Evolutionary conservation across 495 filamentous ascomycete genomes (phyloP), one percentile per base, ranked within the genome.

Genomic region (Annulohypoxylon nitens): DNA sequence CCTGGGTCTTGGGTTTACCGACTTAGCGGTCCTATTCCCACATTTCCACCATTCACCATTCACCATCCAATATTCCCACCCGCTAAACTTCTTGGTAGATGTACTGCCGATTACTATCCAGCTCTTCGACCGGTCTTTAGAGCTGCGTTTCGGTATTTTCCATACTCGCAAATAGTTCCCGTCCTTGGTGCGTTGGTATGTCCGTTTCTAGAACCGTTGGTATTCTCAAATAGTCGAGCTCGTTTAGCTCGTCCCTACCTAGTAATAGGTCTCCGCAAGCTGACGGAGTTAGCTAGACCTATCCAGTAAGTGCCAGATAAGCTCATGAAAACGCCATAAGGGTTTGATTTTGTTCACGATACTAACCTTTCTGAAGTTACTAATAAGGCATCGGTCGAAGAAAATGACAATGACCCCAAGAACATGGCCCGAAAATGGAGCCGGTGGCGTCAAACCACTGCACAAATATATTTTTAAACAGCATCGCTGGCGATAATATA

Each of bases 271-370:
- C 16, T 47, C 43, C 43, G 43, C 18, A 14, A 47, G 43, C n/a
- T 18, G 43, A 47, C 43, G 43, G 43, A 47, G 43, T 47, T 20
- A 14, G n/a, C 16, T 47, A 47, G n/a, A 18, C 8, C n/a, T 47
- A 47, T 20, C 43, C 4, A 47, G 43, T 47, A 47, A 47, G 43
- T 47, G 43, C 43, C 6, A 20, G n/a, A 47, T 47, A 47, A 47
- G 43, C 43, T 20, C 43, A 4, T 18, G 16, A 47, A 9, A 47
- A 47, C 16, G 43, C 43, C 16, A 20, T 20, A 47, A 20, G 43
- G 16, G 43, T 47, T 20, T 20, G 16, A 20, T 47, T 20, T 18
- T 6, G 43, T 47, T 20, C n/a, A 18, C 16, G 43, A 20, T 47
- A 5, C 43, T 47, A 20, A 47, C 16, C 18, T 20, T n/a, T 18